These are phyloP conservation scores for Coprinopsis sp. DNA, from an alignment of 768 basidiomycete species.

Conservation along the genomic window DNA sequence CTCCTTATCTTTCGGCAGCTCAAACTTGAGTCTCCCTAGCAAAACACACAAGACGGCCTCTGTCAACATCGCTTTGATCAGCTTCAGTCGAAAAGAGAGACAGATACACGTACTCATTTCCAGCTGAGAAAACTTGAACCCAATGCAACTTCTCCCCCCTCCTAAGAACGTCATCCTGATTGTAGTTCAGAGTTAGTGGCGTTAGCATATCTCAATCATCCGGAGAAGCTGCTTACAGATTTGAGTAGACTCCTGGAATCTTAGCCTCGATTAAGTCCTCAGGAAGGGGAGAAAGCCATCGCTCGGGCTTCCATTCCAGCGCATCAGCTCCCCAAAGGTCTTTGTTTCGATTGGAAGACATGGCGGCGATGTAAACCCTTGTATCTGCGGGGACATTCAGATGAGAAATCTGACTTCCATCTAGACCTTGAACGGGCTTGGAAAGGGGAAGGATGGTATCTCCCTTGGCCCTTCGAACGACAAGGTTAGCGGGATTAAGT, in stretches of 20 bases:
- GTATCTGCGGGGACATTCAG: conserved; percentile 37
- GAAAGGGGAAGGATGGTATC: conserved; percentile 40
- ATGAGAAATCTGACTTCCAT: conserved; percentile 33
- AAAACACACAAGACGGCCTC: conserved; percentile 11
- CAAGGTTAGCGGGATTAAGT: neutral
- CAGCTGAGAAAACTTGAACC: conserved; percentile 16
- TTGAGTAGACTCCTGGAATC: conserved; percentile 42
- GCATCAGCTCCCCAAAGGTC: conserved; percentile 45
- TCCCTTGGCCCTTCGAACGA: conserved; percentile 16
- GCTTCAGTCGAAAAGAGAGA: neutral
- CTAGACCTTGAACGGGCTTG: conserved; percentile 29
- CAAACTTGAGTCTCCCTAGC: conserved; percentile 9
- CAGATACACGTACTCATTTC: conserved; percentile 14
- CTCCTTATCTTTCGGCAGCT: neutral
- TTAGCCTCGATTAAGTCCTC: conserved; percentile 30
- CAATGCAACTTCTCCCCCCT: conserved; percentile 20
- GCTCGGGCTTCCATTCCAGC: conserved; percentile 47
- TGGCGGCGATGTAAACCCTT: conserved; percentile 30
- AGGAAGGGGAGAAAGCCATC: conserved; percentile 41
- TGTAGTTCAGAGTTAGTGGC: neutral
- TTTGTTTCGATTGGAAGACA: conserved; percentile 35
- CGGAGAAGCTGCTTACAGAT: conserved; percentile 27
- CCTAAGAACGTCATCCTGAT: conserved; percentile 23
- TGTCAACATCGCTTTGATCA: neutral
- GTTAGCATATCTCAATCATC: neutral